These are phyloP conservation scores for Phialophora tarda DNA, from an alignment of 2,329 filamentous ascomycete genomes.

Conservation along the genomic window DNA sequence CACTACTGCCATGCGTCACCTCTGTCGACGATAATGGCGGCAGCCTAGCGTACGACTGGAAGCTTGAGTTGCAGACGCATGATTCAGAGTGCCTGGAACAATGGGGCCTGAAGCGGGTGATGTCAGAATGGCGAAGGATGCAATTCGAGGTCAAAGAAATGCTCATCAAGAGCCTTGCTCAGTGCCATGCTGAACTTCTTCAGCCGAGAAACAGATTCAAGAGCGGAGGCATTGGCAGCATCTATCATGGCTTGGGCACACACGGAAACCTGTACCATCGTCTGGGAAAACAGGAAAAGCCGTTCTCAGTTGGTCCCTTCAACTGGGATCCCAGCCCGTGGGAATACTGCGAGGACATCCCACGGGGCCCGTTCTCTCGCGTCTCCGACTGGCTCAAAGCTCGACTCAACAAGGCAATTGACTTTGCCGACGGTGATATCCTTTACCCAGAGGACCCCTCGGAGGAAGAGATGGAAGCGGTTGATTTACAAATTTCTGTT, in stretches of 20 bases:
- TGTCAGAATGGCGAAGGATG: neutral
- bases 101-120: neutral
- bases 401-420: neutral
- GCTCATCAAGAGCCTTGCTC: constrained; percentile 2
- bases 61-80: neutral
- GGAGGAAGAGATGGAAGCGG: neutral
- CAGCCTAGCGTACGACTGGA: neutral
- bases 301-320: neutral
- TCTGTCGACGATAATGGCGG: neutral
- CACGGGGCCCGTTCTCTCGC: neutral
- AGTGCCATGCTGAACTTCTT: neutral
- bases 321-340: neutral
- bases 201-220: constrained; percentile 1
- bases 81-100: neutral
- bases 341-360: neutral
- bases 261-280: neutral
- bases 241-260: neutral
- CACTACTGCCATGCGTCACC: neutral
- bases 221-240: neutral
- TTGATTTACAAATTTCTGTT: neutral
- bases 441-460: neutral
- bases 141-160: neutral
- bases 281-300: neutral
- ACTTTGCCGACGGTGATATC: neutral
- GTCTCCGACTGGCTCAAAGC: neutral